Percentiles rank a stretch among this genome's conserved stretches.
Conservation (phyloP, 148 eudicot species). For the Simmondsia chinensis region DNA sequence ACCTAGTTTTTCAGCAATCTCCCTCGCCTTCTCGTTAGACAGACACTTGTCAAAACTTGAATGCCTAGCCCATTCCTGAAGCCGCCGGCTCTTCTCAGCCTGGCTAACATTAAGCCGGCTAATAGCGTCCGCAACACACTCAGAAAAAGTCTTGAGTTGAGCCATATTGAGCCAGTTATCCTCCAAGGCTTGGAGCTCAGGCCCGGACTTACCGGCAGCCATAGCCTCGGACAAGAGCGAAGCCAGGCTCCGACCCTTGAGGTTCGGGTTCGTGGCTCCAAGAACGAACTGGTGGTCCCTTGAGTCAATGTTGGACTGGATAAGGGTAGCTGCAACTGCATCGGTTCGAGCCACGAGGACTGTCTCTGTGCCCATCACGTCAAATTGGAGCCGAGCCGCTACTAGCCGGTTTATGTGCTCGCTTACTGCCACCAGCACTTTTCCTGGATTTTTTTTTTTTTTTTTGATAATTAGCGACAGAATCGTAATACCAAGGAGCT, state of each 20-base stretch:
- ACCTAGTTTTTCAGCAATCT: constrained; percentile 40
- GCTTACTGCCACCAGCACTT: constrained; percentile 50
- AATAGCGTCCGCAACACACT: constrained; percentile 40
- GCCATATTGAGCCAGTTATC: constrained; percentile 55
- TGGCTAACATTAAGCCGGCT: constrained; percentile 27
- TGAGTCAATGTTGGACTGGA: constrained; percentile 59
- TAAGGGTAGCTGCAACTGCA: constrained; percentile 58
- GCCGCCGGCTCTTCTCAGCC: constrained; percentile 40
- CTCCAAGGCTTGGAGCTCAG: constrained; percentile 56
- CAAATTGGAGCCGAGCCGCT: constrained; percentile 68
- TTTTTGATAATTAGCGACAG: no score
- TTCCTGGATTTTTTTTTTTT: no score
- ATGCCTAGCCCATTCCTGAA: constrained; percentile 45
- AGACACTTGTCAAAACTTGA: constrained; percentile 46
- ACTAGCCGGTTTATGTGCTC: constrained; percentile 72
- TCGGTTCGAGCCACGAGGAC: constrained; percentile 67
- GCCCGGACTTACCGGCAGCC: constrained; percentile 42
- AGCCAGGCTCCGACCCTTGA: constrained; percentile 42
- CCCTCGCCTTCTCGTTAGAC: constrained; percentile 41
- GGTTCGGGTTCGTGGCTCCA: constrained; percentile 48
- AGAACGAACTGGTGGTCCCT: constrained; percentile 70
- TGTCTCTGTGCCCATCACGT: constrained; percentile 69
- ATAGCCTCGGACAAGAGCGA: constrained; percentile 35
- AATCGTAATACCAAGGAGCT: no score
- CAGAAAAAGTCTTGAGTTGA: constrained; percentile 49